Base-by-base conservation (phyloP, 1,284 basidiomycete species). In the Ceratobasidium sp. region DNA sequence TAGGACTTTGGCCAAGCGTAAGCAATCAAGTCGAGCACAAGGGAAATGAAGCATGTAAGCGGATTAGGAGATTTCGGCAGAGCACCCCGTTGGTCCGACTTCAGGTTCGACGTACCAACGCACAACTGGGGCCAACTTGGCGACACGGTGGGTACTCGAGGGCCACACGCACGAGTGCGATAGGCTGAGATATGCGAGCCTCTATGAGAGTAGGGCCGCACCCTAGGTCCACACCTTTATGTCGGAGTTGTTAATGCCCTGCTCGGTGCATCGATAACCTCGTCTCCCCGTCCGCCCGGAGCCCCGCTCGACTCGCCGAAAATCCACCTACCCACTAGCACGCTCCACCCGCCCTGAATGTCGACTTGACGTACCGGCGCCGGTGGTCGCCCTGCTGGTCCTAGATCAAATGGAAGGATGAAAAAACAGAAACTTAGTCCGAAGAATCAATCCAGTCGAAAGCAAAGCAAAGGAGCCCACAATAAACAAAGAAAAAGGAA, bases 111-210 rank as follows among this genome's bases (percentile, higher is more conserved):
- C 30, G 53, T 21, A 18, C 53, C 53, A 16, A 28, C 14, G 53
- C 53, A 57, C 32, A 36, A 28, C 28, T 21, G 32, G 30, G 32
- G 30, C 53, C 28, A 21, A 32, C 53, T 57, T 57, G 30, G n/a
- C 53, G 53, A 57, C 53, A 57, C 53, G 53, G 53, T 30, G 30
- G 26, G 28, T 55, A 34, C 52, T 55, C 52, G 52, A 55, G 52
- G 52, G 52, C 52, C 52, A 55, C 52, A 14, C 52, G 52, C 52
- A 32, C 26, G 48, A 23, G 23, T 39, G 55, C 55, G 55, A 57
- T 57, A 57, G 55, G 55, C 55, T 57, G 55, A 30, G 8, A 16
- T 57, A 57, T 57, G 55, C 55, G 55, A 34, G 55, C 55, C 32
- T 57, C 55, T 57, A 57, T 3, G 55, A 36, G 55, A 28, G 23